Percentiles rank a stretch among this genome's conserved stretches.
Conservation (phyloP, 2,329 filamentous ascomycete genomes). For the Cordyceps cicadae region DNA sequence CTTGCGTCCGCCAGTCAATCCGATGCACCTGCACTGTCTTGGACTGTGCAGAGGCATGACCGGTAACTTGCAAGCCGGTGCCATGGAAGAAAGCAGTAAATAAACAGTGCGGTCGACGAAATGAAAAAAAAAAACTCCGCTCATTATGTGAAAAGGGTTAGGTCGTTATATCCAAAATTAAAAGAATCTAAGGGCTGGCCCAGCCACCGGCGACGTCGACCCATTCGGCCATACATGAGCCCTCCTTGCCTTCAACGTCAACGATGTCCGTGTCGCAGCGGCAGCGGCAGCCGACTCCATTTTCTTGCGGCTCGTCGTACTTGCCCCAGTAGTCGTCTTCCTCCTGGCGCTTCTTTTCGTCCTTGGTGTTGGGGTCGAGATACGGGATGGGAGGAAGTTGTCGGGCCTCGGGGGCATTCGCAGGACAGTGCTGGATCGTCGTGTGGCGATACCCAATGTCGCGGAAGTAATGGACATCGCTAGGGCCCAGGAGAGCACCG, state of each 20-base stretch:
- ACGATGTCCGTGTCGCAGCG: constrained; percentile 95
- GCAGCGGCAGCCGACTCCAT: constrained; percentile 93
- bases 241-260: constrained; percentile 95
- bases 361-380: constrained; percentile 70
- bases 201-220: constrained; percentile 94
- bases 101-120: background rate
- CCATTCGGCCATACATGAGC: constrained; percentile 92
- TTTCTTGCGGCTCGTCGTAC: constrained; percentile 81
- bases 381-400: constrained; percentile 75
- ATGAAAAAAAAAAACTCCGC: constrained; percentile 10
- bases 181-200: constrained; percentile 44
- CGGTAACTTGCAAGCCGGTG: background rate
- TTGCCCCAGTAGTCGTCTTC: constrained; percentile 96
- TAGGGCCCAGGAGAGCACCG: constrained; percentile 70
- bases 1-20: background rate
- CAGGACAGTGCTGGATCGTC: constrained; percentile 96
- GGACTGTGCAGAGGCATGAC: background rate
- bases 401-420: constrained; percentile 73
- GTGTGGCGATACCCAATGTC: constrained; percentile 98
- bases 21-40: background rate
- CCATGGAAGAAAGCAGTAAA: background rate
- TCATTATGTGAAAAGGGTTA: constrained; percentile 5
- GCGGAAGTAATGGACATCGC: constrained; percentile 96
- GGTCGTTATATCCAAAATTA: constrained; percentile 11
- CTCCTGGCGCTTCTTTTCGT: constrained; percentile 76